A percentile compares a stretch with the other conserved stretches of the same genome.
Evolutionary conservation across 2,329 filamentous ascomycete species (phyloP).

Genomic region (Trichoderma arundinaceum): DNA sequence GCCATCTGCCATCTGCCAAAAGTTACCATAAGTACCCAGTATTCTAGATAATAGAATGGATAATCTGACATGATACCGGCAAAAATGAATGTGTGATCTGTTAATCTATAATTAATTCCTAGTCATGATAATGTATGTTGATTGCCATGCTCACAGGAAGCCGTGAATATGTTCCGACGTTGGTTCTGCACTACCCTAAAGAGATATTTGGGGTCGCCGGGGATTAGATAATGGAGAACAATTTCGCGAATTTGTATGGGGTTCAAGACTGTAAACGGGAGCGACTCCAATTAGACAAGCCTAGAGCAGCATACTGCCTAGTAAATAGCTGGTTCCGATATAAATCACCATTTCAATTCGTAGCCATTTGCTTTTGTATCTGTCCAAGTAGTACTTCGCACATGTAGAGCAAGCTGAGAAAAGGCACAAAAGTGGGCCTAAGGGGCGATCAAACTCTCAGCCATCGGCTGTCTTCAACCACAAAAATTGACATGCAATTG

Average conservation of each 20-base stretch:
- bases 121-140: too few species aligned
- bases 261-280: neutral
- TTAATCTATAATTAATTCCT: too few species aligned
- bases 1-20: neutral
- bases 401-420: neutral
- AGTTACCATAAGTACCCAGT: too few species aligned
- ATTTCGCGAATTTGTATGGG: neutral
- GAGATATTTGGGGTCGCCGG: neutral
- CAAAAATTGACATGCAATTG: slow-evolving; percentile 14
- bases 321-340: neutral
- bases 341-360: neutral
- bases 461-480: slow-evolving; percentile 13
- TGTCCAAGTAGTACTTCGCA: neutral
- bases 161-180: too few species aligned
- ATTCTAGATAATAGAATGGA: too few species aligned
- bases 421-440: slow-evolving; percentile 28
- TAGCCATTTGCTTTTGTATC: neutral
- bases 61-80: neutral
- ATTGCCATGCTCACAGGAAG: too few species aligned
- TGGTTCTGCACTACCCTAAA: slow-evolving; percentile 6
- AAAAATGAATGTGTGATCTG: too few species aligned
- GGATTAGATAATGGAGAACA: too few species aligned
- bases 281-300: neutral
- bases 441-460: slow-evolving; percentile 18
- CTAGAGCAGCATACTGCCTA: too few species aligned